Evolutionary conservation across 2,329 filamentous ascomycete genomes (phyloP).

Genomic region (Alternaria triticimaculans): DNA sequence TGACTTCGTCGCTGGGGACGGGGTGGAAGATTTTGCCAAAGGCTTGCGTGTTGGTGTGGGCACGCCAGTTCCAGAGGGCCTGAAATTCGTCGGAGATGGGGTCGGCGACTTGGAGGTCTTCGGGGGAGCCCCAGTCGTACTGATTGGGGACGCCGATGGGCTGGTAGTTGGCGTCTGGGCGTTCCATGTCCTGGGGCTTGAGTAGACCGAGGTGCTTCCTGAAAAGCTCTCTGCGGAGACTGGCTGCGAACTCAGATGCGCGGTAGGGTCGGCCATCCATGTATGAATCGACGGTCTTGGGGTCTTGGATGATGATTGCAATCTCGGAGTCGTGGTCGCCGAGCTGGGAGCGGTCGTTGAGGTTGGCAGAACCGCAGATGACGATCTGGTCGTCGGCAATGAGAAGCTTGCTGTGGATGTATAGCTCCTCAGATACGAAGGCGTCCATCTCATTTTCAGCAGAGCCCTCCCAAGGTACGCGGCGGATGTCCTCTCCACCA

Average conservation of each 20-base stretch:
- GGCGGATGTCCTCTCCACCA: constrained; percentile 71
- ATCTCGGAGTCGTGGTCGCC: constrained; percentile 88
- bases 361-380: constrained; percentile 78
- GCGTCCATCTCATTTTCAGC: constrained; percentile 65
- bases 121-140: constrained; percentile 57
- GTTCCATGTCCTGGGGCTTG: constrained; percentile 72
- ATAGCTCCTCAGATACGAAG: constrained; percentile 68
- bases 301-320: constrained; percentile 86
- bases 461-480: constrained; percentile 65
- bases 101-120: constrained; percentile 70
- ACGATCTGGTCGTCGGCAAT: constrained; percentile 84
- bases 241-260: constrained; percentile 78
- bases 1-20: constrained; percentile 72
- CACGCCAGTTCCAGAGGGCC: constrained; percentile 74
- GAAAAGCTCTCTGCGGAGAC: constrained; percentile 84
- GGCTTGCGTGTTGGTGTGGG: constrained; percentile 77
- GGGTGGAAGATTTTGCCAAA: constrained; percentile 84
- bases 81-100: constrained; percentile 73
- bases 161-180: constrained; percentile 63
- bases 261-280: constrained; percentile 78
- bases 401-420: constrained; percentile 72
- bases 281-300: constrained; percentile 68
- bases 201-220: constrained; percentile 89
- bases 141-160: constrained; percentile 63
- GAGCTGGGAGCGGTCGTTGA: constrained; percentile 77